Evolutionary conservation across 1,284 basidiomycete genomes (phyloP).

Genomic region (Trichosporon ovoides): DNA sequence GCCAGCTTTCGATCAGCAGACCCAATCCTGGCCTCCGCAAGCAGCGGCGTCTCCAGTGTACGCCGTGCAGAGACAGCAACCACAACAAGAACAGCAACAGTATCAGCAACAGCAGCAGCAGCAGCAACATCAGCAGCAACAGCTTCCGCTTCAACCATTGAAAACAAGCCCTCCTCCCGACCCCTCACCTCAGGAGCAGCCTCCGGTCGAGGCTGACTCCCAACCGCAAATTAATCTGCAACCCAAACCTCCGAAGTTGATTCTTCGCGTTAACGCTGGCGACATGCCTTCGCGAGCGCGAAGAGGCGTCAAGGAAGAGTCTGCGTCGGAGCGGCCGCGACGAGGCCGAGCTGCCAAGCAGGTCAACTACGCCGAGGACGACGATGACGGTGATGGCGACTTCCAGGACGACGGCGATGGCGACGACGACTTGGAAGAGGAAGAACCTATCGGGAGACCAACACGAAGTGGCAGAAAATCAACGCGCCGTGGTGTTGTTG

Average conservation of each 20-base stretch:
- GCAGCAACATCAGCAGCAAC: not conserved
- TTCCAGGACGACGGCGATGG: slow-evolving; percentile 20
- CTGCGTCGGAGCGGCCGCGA: not conserved
- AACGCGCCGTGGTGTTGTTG: slow-evolving; percentile 39
- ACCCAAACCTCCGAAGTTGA: not conserved
- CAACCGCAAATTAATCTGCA: not conserved
- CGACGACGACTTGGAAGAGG: slow-evolving; percentile 19
- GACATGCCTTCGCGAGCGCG: slow-evolving; percentile 1
- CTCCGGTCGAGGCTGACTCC: not conserved
- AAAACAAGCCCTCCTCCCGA: not conserved
- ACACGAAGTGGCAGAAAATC: not conserved
- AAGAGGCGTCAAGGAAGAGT: not conserved
- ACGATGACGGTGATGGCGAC: slow-evolving; percentile 22
- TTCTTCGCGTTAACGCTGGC: not conserved
- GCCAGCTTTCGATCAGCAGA: slow-evolving; percentile 9
- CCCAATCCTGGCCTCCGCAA: slow-evolving; percentile 6
- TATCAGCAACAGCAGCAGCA: slow-evolving; percentile 2
- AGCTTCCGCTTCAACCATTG: not conserved
- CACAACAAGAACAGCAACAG: slow-evolving; percentile 2
- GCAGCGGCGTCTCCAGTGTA: not conserved
- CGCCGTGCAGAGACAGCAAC: slow-evolving; percentile 2
- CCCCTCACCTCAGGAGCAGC: not conserved
- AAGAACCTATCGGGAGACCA: not conserved
- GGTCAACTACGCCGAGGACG: slow-evolving; percentile 25
- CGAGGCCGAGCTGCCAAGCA: slow-evolving; percentile 2